These are phyloP conservation scores for Astrothelium subdiscretum DNA, from an alignment of 495 filamentous ascomycete species.

Conservation along the genomic window DNA sequence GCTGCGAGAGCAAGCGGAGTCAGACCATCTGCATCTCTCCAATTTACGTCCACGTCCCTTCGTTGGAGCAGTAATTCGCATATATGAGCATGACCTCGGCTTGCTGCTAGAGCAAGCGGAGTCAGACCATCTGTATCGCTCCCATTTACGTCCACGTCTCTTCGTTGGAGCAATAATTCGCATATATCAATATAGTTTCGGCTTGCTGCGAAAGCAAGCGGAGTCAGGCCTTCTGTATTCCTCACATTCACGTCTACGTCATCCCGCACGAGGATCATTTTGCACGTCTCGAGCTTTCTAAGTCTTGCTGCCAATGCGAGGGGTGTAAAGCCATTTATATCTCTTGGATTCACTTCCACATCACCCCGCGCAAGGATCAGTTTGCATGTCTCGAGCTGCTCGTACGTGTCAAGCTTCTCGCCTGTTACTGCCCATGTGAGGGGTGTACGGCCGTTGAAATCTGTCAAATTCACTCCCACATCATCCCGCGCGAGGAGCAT, in stretches of 20 bases:
- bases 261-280: too few species aligned
- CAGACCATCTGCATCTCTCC: neutral
- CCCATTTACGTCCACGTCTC: too few species aligned
- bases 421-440: neutral
- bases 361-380: neutral
- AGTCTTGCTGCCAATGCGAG: too few species aligned
- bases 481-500: neutral
- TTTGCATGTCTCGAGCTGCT: neutral
- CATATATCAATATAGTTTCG: neutral
- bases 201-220: neutral
- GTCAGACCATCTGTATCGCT: too few species aligned
- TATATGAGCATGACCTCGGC: too few species aligned
- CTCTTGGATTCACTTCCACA: too few species aligned
- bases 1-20: constrained; percentile 5
- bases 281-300: too few species aligned
- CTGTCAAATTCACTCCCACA: neutral
- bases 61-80: too few species aligned
- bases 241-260: constrained; percentile 2
- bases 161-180: neutral
- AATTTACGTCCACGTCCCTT: constrained; percentile 5
- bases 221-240: constrained; percentile 3
- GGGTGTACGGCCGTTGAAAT: neutral
- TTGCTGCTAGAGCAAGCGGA: too few species aligned
- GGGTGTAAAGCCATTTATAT: too few species aligned
- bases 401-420: neutral